phyloP scores from a whole-genome alignment of 345 rosid genomes.

The Eucalyptus paniculata region DNA sequence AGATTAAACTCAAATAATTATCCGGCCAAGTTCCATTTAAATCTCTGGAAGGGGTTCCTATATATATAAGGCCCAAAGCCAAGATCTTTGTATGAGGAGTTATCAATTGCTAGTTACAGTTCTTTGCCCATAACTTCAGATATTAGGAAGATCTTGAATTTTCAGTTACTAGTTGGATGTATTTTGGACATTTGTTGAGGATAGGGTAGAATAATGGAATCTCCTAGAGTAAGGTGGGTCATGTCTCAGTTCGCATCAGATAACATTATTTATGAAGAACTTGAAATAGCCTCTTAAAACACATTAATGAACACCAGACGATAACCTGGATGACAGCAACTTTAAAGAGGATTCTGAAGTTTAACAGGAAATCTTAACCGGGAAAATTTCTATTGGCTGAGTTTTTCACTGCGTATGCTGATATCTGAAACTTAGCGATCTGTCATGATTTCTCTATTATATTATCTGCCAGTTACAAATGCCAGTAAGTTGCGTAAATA shows the following conservation, averaged over 20 bases:
- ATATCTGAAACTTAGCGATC: neutral
- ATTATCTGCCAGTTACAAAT: neutral
- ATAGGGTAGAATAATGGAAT: neutral
- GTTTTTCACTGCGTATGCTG: neutral
- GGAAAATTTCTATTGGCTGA: neutral
- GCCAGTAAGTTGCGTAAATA: neutral
- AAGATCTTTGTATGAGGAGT: neutral
- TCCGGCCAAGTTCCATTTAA: neutral
- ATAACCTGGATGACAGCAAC: neutral
- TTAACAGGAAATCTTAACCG: neutral
- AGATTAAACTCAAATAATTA: neutral
- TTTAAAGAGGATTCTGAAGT: neutral
- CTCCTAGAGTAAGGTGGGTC: neutral
- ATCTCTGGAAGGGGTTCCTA: neutral
- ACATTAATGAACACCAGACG: neutral
- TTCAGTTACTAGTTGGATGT: neutral
- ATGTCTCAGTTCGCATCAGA: neutral
- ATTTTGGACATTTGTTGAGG: neutral
- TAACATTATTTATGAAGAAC: neutral
- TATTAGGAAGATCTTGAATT: neutral
- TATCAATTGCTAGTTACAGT: neutral
- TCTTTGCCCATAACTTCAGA: neutral
- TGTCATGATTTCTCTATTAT: neutral
- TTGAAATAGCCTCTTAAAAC: neutral
- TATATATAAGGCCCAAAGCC: neutral